These are phyloP conservation scores for Coemansia sp. DNA, from an alignment of 192 early-diverging fungal genomes.

Conservation along the genomic window DNA sequence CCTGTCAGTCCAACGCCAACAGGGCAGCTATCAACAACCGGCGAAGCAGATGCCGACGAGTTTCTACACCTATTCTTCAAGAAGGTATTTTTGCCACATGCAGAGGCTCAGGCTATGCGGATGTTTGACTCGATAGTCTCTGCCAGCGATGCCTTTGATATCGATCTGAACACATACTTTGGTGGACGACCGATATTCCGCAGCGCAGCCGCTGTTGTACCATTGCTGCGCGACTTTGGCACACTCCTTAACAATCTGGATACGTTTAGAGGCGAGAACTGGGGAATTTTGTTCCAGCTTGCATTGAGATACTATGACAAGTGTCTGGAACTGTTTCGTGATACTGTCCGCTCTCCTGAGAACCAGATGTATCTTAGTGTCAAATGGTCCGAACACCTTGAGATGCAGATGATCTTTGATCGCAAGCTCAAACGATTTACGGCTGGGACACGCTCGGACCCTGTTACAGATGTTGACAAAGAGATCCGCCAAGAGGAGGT, in stretches of 20 bases:
- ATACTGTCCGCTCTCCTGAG: slow-evolving; percentile 43
- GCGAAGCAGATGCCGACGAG: slow-evolving; percentile 49
- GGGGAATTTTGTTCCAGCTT: slow-evolving; percentile 47
- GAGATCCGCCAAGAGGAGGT: slow-evolving; percentile 77
- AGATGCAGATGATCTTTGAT: slow-evolving; percentile 59
- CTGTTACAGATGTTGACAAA: slow-evolving; percentile 37
- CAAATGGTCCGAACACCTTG: slow-evolving; percentile 63
- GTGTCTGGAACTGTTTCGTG: slow-evolving; percentile 47
- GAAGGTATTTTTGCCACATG: slow-evolving; percentile 73
- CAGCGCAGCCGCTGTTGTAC: slow-evolving; percentile 45
- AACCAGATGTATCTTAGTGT: slow-evolving; percentile 49
- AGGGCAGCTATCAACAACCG: slow-evolving; percentile 9
- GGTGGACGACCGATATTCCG: slow-evolving; percentile 51
- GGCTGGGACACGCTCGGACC: not conserved
- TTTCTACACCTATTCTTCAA: slow-evolving; percentile 62
- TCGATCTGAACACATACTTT: slow-evolving; percentile 35
- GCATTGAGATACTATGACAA: slow-evolving; percentile 41
- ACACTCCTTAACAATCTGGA: slow-evolving; percentile 38
- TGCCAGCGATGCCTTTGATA: slow-evolving; percentile 44
- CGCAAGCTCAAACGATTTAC: slow-evolving; percentile 2
- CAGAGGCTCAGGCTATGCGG: slow-evolving; percentile 79
- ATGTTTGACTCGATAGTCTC: slow-evolving; percentile 41
- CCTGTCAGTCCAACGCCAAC: slow-evolving; percentile 16
- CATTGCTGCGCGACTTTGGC: slow-evolving; percentile 43
- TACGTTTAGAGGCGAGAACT: slow-evolving; percentile 47